These are phyloP conservation scores for Trypanosoma lewisi DNA, from an alignment of 208 protist genomes.

Conservation along the genomic window DNA sequence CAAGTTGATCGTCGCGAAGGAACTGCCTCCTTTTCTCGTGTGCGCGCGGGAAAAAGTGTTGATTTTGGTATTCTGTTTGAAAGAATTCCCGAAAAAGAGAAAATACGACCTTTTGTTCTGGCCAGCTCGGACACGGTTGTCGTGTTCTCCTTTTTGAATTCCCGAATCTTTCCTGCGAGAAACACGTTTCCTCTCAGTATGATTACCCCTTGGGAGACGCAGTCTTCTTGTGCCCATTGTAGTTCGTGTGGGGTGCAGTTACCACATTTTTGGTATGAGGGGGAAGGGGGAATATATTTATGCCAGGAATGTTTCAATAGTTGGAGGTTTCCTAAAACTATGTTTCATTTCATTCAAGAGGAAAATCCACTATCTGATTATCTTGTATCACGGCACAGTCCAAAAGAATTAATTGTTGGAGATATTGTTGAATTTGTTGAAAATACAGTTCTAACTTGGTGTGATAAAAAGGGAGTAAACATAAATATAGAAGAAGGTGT, in stretches of 20 bases:
- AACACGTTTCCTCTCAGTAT: constrained; percentile 60
- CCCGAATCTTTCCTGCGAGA: constrained; percentile 66
- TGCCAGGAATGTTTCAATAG: constrained; percentile 78
- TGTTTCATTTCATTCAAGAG: constrained; percentile 49
- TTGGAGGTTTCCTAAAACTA: constrained; percentile 72
- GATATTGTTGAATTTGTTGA: constrained; percentile 79
- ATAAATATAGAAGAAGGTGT: constrained; percentile 41
- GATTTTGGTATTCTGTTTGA: constrained; percentile 86
- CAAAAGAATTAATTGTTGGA: constrained; percentile 44
- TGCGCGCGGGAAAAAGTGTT: constrained; percentile 52
- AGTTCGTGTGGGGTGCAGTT: constrained; percentile 40
- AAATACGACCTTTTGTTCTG: constrained; percentile 68
- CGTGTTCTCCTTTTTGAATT: constrained; percentile 78
- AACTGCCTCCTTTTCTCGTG: constrained; percentile 69
- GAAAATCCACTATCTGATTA: constrained; percentile 48
- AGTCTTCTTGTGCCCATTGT: constrained; percentile 13
- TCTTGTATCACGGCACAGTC: constrained; percentile 55
- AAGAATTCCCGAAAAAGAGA: constrained; percentile 37
- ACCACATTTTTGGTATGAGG: constrained; percentile 58
- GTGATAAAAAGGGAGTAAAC: constrained; percentile 66
- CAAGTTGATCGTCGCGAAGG: constrained; percentile 57
- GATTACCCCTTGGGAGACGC: constrained; percentile 32
- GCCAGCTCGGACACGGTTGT: constrained; percentile 64
- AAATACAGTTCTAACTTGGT: constrained; percentile 67
- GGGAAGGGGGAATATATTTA: constrained; percentile 52